Evolutionary conservation across 768 basidiomycete species (phyloP), one percentile per base, ranked within the genome.

Genomic region (Leccinum variicolor): DNA sequence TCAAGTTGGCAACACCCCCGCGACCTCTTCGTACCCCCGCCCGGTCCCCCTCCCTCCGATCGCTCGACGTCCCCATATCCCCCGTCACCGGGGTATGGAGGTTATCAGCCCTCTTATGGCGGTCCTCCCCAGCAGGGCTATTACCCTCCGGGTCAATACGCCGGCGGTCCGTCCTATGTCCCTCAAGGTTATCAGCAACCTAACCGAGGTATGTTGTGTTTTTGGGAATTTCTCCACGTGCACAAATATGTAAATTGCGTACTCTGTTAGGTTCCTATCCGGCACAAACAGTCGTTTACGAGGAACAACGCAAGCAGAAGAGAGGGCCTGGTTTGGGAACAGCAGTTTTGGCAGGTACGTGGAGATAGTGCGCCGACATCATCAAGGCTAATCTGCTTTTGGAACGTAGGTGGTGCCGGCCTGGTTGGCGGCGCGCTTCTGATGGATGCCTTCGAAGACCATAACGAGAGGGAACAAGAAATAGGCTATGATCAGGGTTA

Each of bases 1-100:
- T 83, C 86, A 36, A 81, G 78, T 14, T 92, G 90, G 90, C 76
- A 74, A 0, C 90, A 90, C 63, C 90, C 90, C 0, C 70, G 80
- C n/a, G 86, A 84, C 4, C 78, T 77, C 7, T 80, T 62, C 54
- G 67, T 60, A 2, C 66, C 77, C 14, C 76, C 79, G 0, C 45
- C 62, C 0, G 77, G 79, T 19, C 75, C 81, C 9, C 85, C 86
- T 0, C 80, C 83, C 1, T 72, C 73, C 23, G 71, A 73, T 62
- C 72, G 71, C 47, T 62, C 33, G 43, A 45, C 69, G 63, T 69
- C 71, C 17, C 74, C 74, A 4, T 75, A 76, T 31, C 73, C 68
- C 10, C 50, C 59, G 10, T 45, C 41, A 23, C 64, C 50, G 19
- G 61, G 60, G 48, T 66, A 67, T 21, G 62, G 63, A 17, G 49